These are phyloP conservation scores for Salvia rosmarinus DNA, from an alignment of 257 asterid species.

Conservation along the genomic window DNA sequence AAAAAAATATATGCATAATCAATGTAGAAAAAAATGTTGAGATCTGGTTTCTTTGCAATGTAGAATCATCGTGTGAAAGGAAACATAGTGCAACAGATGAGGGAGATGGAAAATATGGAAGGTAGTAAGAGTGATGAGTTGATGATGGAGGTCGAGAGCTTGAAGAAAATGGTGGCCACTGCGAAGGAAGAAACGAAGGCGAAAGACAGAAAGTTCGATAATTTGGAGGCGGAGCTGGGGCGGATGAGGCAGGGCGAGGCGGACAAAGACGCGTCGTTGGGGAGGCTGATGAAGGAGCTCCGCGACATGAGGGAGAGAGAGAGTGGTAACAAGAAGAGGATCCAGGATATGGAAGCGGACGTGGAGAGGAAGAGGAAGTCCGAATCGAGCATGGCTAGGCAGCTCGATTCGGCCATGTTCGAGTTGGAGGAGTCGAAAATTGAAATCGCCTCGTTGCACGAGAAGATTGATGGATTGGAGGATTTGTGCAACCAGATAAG, in stretches of 20 bases:
- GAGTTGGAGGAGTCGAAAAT: constrained; percentile 61
- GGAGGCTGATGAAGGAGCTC: constrained; percentile 47
- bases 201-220: constrained; percentile 49
- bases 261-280: constrained; percentile 44
- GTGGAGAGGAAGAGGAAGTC: constrained; percentile 37
- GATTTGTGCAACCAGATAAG: constrained; percentile 30
- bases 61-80: constrained; percentile 40
- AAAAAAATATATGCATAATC: too few species aligned
- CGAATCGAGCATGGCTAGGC: constrained; percentile 46
- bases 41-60: background rate
- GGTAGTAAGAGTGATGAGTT: constrained; percentile 29
- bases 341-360: constrained; percentile 60
- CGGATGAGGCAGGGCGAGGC: constrained; percentile 41
- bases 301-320: constrained; percentile 39
- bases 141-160: constrained; percentile 43
- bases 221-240: constrained; percentile 49
- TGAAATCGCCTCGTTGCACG: constrained; percentile 45
- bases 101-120: constrained; percentile 41
- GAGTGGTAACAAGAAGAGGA: constrained; percentile 37
- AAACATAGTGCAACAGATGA: constrained; percentile 46
- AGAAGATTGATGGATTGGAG: constrained; percentile 44
- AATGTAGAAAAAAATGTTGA: too few species aligned
- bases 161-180: constrained; percentile 44
- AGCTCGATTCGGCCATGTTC: constrained; percentile 51
- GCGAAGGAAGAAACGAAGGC: constrained; percentile 48